phyloP scores from a whole-genome alignment of 108 stramenopile species.

The Parmales sp. region DNA sequence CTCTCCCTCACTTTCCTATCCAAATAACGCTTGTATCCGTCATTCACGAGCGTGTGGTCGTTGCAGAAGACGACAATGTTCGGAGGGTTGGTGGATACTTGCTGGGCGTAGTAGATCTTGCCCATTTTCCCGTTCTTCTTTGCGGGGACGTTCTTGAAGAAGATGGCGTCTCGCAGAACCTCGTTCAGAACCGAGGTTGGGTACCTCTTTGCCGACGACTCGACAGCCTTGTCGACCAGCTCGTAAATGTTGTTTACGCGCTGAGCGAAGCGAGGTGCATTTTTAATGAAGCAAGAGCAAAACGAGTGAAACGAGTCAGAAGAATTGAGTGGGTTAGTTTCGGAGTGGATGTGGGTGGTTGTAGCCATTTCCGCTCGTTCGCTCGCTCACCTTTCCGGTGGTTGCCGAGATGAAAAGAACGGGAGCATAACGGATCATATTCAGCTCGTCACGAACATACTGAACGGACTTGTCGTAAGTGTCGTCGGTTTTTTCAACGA shows the following conservation, averaged over 20 bases:
- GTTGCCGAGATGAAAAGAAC: constrained; percentile 88
- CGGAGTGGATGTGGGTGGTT: too few relatives aligned
- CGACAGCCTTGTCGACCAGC: constrained; percentile 70
- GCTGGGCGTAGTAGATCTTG: constrained; percentile 90
- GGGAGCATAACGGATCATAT: constrained; percentile 86
- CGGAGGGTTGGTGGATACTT: constrained; percentile 75
- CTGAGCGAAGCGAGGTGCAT: too few relatives aligned
- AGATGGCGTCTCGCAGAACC: constrained; percentile 73
- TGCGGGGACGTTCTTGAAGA: constrained; percentile 91
- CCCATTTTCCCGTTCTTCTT: constrained; percentile 71
- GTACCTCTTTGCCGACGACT: constrained; percentile 70
- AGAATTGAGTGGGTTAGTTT: too few relatives aligned
- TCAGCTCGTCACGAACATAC: constrained; percentile 74
- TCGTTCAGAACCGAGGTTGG: constrained; percentile 90
- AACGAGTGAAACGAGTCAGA: too few relatives aligned
- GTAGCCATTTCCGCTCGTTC: too few relatives aligned
- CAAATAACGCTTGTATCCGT: constrained; percentile 85
- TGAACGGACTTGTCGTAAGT: constrained; percentile 72
- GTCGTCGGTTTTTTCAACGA: constrained; percentile 79
- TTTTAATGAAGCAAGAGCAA: too few relatives aligned
- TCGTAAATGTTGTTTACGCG: constrained; percentile 84
- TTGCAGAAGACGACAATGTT: constrained; percentile 90
- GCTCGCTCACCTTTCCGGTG: too few relatives aligned
- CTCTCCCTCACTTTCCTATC: constrained; percentile 92
- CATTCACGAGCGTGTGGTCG: constrained; percentile 80